Evolutionary conservation across 805 yeast species (phyloP).

Genomic region (Starmerella sp.): DNA sequence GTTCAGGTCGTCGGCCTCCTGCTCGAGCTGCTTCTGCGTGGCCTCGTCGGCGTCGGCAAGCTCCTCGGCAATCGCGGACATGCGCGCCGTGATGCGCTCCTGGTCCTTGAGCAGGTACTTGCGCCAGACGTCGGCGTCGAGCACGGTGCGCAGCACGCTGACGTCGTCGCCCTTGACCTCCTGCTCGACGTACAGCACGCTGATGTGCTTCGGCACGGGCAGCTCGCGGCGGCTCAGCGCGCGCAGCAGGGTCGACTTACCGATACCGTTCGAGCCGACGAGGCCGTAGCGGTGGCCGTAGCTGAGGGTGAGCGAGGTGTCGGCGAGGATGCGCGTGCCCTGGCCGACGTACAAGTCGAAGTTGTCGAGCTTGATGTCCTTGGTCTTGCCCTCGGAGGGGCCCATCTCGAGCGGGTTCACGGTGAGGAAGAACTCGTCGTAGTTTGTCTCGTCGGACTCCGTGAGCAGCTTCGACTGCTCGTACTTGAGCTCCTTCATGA

Average conservation of each 20-base stretch:
- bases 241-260: conserved; percentile 86
- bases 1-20: conserved; percentile 81
- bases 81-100: conserved; percentile 45
- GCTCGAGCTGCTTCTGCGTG: conserved; percentile 63
- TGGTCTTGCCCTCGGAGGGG: conserved; percentile 61
- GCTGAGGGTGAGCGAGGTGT: conserved; percentile 74
- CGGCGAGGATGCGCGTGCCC: conserved; percentile 83
- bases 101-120: conserved; percentile 77
- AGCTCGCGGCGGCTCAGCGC: conserved; percentile 92
- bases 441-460: conserved; percentile 54
- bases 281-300: conserved; percentile 93
- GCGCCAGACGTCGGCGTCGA: conserved; percentile 99
- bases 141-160: conserved; percentile 82
- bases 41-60: conserved; percentile 40
- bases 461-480: conserved; percentile 81
- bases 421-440: conserved; percentile 88
- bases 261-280: conserved; percentile 98
- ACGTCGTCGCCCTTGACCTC: conserved; percentile 92
- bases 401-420: conserved; percentile 90
- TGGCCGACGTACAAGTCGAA: conserved; percentile 93
- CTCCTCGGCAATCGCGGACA: conserved; percentile 61
- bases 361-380: conserved; percentile 85
- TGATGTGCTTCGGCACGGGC: conserved; percentile 87
- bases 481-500: conserved; percentile 28
- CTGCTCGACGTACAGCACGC: conserved; percentile 94